Base-by-base conservation (phyloP, 2,329 filamentous ascomycete species). In the Neonectria neomacrospora region DNA sequence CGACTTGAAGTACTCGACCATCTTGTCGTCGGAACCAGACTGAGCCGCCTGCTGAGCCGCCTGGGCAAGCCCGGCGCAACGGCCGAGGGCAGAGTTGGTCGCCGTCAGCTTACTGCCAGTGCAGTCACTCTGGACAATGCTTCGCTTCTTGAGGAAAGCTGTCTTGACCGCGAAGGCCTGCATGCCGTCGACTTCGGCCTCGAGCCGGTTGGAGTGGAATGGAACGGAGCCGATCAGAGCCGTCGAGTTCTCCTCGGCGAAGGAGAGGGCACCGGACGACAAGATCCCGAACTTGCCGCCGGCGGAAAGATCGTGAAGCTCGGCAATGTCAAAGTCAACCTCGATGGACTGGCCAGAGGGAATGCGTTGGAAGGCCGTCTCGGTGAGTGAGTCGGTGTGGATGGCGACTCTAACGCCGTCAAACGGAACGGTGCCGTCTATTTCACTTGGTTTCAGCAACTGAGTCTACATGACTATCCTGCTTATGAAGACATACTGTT, bases 1-100 rank as follows among this genome's bases (percentile, higher is more conserved):
- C 0, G 83, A 84, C 78, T 89, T 90, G 83, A 91, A 92, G 81
- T 89, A 91, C 72, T 89, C 86, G 37, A 75, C 76, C 69, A 90
- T 77, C 71, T 83, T 87, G 68, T 78, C 76, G 3, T 81, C 80
- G 0, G 79, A 68, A 28, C 84, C 85, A 0, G 81, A 85, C 1
- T 80, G 74, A 0, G 86, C 85, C 2, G 84, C 85, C 1, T 76
- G 73, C 1, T 85, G 81, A 10, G 89, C 88, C 3, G 79, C 75
- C 3, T 77, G 78, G 1, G 89, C 87, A 5, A 90, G 79, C 16
- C 76, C 78, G 6, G 80, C 78, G 71, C 88, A 87, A 76, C 87
- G 85, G 64, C 73, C 74, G 11, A 91, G 78, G 1, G 87, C 88
- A 3, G 75, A 83, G 22, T 76, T 73, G 18, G 86, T 82, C 1